Conservation (phyloP, 768 basidiomycete genomes). For the Postia placenta region DNA sequence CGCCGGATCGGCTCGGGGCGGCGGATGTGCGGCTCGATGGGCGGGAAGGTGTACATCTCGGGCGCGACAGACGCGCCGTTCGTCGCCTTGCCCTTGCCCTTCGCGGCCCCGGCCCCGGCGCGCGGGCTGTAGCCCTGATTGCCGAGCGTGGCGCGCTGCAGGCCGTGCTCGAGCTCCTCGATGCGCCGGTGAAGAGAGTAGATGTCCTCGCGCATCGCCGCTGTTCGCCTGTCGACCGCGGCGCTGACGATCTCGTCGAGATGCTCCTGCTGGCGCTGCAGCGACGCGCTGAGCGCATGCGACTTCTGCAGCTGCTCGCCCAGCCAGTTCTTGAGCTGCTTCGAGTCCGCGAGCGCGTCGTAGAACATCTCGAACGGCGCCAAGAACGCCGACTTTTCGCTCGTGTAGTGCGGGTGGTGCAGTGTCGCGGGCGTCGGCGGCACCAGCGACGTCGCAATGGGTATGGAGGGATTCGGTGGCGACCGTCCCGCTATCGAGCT, state of each 20-base stretch:
- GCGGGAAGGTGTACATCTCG: slow-evolving; percentile 21
- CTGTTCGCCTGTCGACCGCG: slow-evolving; percentile 56
- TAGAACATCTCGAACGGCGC: slow-evolving; percentile 82
- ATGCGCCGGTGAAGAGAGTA: slow-evolving; percentile 52
- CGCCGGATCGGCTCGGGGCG: slow-evolving; percentile 17
- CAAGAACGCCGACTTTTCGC: slow-evolving; percentile 72
- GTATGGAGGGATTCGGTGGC: slow-evolving; percentile 54
- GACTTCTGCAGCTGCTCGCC: slow-evolving; percentile 66
- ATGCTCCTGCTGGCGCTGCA: slow-evolving; percentile 64
- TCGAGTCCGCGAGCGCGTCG: slow-evolving; percentile 76
- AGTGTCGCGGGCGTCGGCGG: slow-evolving; percentile 67
- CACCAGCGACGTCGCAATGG: slow-evolving; percentile 60
- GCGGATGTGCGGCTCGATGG: slow-evolving; percentile 10
- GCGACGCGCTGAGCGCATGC: slow-evolving; percentile 46
- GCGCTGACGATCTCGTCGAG: slow-evolving; percentile 52
- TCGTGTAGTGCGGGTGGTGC: slow-evolving; percentile 51
- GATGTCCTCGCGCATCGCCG: slow-evolving; percentile 57
- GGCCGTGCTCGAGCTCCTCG: slow-evolving; percentile 58
- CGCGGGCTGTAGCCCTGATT: slow-evolving; percentile 18
- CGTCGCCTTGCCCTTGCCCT: slow-evolving; percentile 19
- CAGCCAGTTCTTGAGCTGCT: slow-evolving; percentile 73
- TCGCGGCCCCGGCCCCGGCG: slow-evolving; percentile 14
- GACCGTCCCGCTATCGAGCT: slow-evolving; percentile 33
- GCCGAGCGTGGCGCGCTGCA: slow-evolving; percentile 18
- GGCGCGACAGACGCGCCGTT: slow-evolving; percentile 6